Evolutionary conservation across 148 eudicot genomes (phyloP).

Genomic region (Heliamphora exappendiculata): DNA sequence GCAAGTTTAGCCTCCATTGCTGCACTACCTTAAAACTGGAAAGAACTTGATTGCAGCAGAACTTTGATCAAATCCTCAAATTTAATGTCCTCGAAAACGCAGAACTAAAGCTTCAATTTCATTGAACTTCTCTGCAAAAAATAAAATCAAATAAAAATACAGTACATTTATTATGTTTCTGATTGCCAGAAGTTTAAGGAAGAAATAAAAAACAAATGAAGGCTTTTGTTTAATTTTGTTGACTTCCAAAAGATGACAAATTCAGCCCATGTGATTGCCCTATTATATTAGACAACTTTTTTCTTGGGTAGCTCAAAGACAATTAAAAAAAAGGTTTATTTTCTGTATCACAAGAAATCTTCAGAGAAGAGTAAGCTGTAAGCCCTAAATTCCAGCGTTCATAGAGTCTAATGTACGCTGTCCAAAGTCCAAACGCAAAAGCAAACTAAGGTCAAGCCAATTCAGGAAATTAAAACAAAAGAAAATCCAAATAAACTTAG

Average conservation of each 20-base stretch:
- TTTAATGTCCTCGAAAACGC: neutral
- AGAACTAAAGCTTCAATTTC: neutral
- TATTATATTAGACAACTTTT: no score
- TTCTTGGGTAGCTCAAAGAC: no score
- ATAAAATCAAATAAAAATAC: no score
- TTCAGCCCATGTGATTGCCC: neutral
- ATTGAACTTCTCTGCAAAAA: neutral
- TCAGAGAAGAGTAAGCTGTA: no score
- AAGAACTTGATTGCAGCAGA: neutral
- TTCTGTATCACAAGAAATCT: no score
- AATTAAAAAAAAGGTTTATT: neutral
- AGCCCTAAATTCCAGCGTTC: neutral
- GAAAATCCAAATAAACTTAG: neutral
- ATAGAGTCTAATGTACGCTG: neutral
- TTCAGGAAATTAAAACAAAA: neutral
- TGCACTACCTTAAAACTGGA: slow-evolving; percentile 9
- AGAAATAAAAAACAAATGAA: neutral
- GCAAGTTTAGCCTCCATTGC: slow-evolving; percentile 48
- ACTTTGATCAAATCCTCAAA: neutral
- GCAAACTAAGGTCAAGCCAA: neutral
- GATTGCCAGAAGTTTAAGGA: neutral
- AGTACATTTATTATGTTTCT: neutral
- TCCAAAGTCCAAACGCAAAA: neutral
- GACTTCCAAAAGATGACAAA: neutral
- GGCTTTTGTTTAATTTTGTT: neutral